phyloP scores from a whole-genome alignment of 2,329 filamentous ascomycete genomes.

The Claviceps digitariae region DNA sequence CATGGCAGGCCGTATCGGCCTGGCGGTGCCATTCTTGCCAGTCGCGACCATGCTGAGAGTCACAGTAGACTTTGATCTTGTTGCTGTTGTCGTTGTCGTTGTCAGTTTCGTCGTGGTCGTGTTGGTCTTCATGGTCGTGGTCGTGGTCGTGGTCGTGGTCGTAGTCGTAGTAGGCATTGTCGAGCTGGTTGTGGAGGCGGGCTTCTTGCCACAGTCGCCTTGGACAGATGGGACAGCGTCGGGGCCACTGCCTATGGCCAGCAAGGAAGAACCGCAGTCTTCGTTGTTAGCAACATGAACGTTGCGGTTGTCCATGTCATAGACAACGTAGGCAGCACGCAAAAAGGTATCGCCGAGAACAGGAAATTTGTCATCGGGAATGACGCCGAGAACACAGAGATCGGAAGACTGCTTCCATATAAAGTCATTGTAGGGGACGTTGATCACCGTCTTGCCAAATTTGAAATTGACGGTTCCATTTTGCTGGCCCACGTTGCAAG shows the following conservation, averaged over 20 bases:
- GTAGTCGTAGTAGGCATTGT: background rate
- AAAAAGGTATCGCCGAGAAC: constrained; percentile 32
- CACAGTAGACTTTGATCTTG: background rate
- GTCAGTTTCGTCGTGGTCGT: background rate
- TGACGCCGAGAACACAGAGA: constrained; percentile 31
- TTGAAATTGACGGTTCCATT: constrained; percentile 32
- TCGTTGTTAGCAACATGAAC: constrained; percentile 24
- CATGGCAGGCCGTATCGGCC: too few species aligned
- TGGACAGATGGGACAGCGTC: constrained; percentile 18
- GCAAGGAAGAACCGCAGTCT: constrained; percentile 24
- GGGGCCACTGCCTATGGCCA: constrained; percentile 26
- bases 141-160: background rate
- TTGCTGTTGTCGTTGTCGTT: background rate
- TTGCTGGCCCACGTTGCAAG: constrained; percentile 22
- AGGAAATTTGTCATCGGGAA: constrained; percentile 24
- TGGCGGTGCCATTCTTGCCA: background rate
- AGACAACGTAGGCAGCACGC: constrained; percentile 30
- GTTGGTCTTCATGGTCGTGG: background rate
- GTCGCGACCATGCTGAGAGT: background rate
- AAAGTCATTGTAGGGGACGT: constrained; percentile 32
- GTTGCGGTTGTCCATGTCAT: constrained; percentile 26
- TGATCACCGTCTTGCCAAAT: constrained; percentile 31
- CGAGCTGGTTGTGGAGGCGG: constrained; percentile 9
- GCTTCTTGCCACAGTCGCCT: constrained; percentile 16
- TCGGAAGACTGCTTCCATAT: constrained; percentile 24